Percentiles rank a stretch among this genome's conserved stretches.
Evolutionary conservation across 108 stramenopile species (phyloP).

Genomic region (Discostella stelligeroides): DNA sequence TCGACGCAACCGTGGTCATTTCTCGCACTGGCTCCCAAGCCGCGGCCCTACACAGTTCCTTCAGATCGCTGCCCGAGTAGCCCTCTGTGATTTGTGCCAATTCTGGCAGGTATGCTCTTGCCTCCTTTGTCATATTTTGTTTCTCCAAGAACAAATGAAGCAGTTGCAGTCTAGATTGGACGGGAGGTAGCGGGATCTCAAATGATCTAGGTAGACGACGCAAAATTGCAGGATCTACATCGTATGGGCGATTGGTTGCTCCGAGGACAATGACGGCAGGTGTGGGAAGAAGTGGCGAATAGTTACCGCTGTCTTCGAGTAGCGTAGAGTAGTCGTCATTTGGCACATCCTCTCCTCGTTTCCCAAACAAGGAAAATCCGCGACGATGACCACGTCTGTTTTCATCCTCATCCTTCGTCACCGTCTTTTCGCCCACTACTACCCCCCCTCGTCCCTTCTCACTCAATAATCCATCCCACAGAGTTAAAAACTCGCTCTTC

Average conservation of each 20-base stretch:
- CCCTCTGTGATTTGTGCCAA: conserved; percentile 74
- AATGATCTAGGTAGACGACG: conserved; percentile 92
- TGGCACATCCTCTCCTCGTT: too few species aligned
- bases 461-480: conserved; percentile 94
- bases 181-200: conserved; percentile 77
- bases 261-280: conserved; percentile 91
- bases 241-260: conserved; percentile 94
- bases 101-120: conserved; percentile 56
- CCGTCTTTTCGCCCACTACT: not conserved
- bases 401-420: too few species aligned
- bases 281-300: conserved; percentile 38
- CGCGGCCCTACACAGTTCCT: conserved; percentile 94
- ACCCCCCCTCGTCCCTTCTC: conserved; percentile 24
- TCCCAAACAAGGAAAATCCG: too few species aligned
- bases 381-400: too few species aligned
- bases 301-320: too few species aligned
- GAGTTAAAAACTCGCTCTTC: conserved; percentile 93
- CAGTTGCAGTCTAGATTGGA: conserved; percentile 75
- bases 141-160: conserved; percentile 76
- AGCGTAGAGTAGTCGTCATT: too few species aligned
- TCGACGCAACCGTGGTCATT: conserved; percentile 65
- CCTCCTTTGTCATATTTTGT: conserved; percentile 51
- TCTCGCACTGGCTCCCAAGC: conserved; percentile 89
- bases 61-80: conserved; percentile 95
- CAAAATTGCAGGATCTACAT: conserved; percentile 94